Base-by-base conservation (phyloP, 2,329 filamentous ascomycete genomes). In the Pseudopithomyces chartarum region DNA sequence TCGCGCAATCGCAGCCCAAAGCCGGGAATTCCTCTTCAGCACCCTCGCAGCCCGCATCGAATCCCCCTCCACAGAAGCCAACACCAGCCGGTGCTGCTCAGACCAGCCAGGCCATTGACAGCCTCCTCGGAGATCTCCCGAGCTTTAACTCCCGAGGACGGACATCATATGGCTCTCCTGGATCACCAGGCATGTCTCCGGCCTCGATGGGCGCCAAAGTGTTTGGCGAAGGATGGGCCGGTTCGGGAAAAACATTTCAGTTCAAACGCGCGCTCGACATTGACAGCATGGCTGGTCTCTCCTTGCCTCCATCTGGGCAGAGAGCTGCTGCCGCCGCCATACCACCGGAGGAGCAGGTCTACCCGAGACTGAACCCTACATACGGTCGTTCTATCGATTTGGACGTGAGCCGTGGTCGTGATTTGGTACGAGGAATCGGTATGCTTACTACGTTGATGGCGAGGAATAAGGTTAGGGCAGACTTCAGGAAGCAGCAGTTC, bases 401-500 rank as follows among this genome's bases (percentile, higher is more conserved):
- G 44, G 66, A 73, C 51, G 29, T 45, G 1, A 55, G 17, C 5
- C 60, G 65, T 3, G 72, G 77, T 0, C 68, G 79, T n/a, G 81
- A 84, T 71, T 65, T 83, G n/a, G 80, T 77, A 4, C 62, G 76
- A 33, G 82, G 80, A 0, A 78, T 85, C 61, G 68, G 73, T 40
- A 73, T 69, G 60, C 61, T 87, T 61, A 68, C 69, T 12, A 65
- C 59, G 26, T 61, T 77, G 51, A 77, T 81, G 62, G 64, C 68
- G 39, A 74, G 77, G 66, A 92, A 94, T 69, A 80, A 76, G 42
- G 78, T 95, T 49, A 80, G 76, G 62, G 56, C 47, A 2, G 87
- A 91, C 65, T 80, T 80, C 52, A 73, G 75, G 19, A 73, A 66
- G 60, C 91, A 95, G 77, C 80, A 81, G 61, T 91, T 86, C 67